Percentiles rank a stretch among this genome's conserved stretches.
These are phyloP conservation scores for Aspergillus affinis DNA, from an alignment of 495 filamentous ascomycete species.

Conservation along the genomic window DNA sequence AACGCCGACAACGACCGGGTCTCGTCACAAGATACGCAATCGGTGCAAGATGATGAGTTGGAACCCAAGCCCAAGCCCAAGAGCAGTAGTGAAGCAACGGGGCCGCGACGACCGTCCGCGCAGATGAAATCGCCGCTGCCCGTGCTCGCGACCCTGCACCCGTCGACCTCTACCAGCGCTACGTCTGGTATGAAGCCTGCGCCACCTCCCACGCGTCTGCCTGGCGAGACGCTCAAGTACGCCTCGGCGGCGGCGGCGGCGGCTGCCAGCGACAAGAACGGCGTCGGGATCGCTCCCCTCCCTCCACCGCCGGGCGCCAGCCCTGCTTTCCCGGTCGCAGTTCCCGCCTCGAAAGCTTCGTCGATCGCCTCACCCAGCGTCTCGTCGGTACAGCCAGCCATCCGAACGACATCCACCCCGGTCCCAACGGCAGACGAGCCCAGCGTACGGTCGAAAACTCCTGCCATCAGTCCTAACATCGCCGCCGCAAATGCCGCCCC, in stretches of 20 bases:
- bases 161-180: slow-evolving; percentile 53
- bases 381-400: slow-evolving; percentile 51
- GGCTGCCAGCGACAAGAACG: slow-evolving; percentile 84
- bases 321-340: slow-evolving; percentile 43
- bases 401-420: slow-evolving; percentile 40
- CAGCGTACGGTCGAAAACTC: slow-evolving; percentile 49
- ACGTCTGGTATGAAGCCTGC: slow-evolving; percentile 88
- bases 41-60: slow-evolving; percentile 77
- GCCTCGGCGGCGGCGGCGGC: slow-evolving; percentile 94
- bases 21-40: slow-evolving; percentile 94
- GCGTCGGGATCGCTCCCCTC: slow-evolving; percentile 86
- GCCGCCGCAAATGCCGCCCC: slow-evolving; percentile 25
- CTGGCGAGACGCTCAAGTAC: slow-evolving; percentile 91
- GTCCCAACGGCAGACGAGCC: slow-evolving; percentile 37
- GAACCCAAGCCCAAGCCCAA: slow-evolving; percentile 61
- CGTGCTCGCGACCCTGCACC: slow-evolving; percentile 74
- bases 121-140: slow-evolving; percentile 94
- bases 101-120: slow-evolving; percentile 74
- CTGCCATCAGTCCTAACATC: slow-evolving; percentile 42
- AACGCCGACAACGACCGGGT: slow-evolving; percentile 77
- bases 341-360: slow-evolving; percentile 46
- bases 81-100: slow-evolving; percentile 41
- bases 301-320: slow-evolving; percentile 78
- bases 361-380: slow-evolving; percentile 55
- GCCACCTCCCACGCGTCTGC: slow-evolving; percentile 75